Evolutionary conservation across 169 alveolate species (phyloP).

Genomic region (Plasmodium coatneyi): DNA sequence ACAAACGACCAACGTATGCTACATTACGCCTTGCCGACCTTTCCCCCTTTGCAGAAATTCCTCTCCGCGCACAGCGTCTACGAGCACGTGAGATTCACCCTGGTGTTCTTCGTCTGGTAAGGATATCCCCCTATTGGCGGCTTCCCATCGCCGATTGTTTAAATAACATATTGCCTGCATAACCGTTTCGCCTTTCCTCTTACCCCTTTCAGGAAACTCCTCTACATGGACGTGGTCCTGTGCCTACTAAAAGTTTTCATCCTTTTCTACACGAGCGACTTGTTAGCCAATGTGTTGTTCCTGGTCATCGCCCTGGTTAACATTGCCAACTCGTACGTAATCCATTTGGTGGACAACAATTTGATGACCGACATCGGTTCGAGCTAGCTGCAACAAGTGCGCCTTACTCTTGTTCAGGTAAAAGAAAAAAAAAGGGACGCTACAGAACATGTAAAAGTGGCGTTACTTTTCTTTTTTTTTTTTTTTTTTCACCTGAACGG

Average conservation of each 20-base stretch:
- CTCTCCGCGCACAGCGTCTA: slow-evolving; percentile 58
- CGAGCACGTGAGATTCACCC: slow-evolving; percentile 45
- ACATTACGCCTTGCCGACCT: neutral
- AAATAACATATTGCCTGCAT: no score
- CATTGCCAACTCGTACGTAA: slow-evolving; percentile 47
- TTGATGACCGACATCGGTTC: slow-evolving; percentile 9
- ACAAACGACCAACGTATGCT: neutral
- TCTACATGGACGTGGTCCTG: slow-evolving; percentile 57
- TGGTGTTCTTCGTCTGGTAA: slow-evolving; percentile 54
- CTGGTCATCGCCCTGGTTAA: slow-evolving; percentile 13
- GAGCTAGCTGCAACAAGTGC: neutral
- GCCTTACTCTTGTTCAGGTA: neutral
- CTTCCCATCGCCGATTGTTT: neutral
- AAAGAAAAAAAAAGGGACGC: neutral
- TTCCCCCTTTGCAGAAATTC: slow-evolving; percentile 41
- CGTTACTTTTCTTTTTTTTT: no score
- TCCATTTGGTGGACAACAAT: slow-evolving; percentile 46
- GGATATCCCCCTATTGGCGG: neutral
- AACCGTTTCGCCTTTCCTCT: neutral
- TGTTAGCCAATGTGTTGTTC: neutral
- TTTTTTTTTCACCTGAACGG: no score
- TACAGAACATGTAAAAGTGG: neutral
- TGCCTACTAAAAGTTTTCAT: slow-evolving; percentile 39
- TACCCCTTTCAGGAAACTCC: slow-evolving; percentile 44
- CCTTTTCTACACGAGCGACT: slow-evolving; percentile 29